Evolutionary conservation across 2,329 filamentous ascomycete genomes (phyloP).

Genomic region (Chaetomiaceae sp.): DNA sequence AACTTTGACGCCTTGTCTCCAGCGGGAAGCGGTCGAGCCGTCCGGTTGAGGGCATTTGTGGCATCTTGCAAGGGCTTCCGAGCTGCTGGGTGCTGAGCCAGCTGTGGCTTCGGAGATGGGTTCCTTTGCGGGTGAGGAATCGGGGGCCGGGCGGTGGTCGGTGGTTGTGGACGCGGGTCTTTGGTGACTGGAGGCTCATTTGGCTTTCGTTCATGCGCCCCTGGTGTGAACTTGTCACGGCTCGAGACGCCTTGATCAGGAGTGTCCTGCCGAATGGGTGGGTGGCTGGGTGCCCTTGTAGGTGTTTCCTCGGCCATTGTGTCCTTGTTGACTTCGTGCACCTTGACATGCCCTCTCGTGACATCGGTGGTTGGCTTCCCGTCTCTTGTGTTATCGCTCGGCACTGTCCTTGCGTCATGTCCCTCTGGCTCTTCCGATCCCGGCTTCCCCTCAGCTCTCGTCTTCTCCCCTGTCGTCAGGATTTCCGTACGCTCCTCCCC

Average conservation of each 20-base stretch:
- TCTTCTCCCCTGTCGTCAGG: not conserved
- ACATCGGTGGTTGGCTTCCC: too few relatives aligned
- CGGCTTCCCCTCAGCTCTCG: not conserved
- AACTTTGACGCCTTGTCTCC: not conserved
- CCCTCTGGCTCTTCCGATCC: not conserved
- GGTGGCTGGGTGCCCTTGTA: not conserved
- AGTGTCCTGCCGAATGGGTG: not conserved
- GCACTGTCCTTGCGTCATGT: not conserved
- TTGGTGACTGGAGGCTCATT: not conserved
- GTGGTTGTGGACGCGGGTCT: not conserved
- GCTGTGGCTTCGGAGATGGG: not conserved
- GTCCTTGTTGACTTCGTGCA: not conserved
- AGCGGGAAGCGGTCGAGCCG: not conserved
- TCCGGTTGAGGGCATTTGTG: not conserved
- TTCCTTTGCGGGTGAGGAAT: not conserved
- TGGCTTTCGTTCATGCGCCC: not conserved
- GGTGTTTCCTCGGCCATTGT: not conserved
- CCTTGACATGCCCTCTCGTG: too few relatives aligned
- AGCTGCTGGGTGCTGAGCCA: not conserved
- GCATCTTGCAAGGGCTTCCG: not conserved
- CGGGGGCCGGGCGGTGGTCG: not conserved
- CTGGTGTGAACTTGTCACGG: not conserved
- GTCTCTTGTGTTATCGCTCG: not conserved
- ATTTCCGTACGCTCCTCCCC: not conserved
- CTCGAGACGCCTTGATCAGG: not conserved